A percentile compares a stretch with the other conserved stretches of the same genome.
phyloP scores from a whole-genome alignment of 768 basidiomycete genomes.

The Pleurotus sapidus region DNA sequence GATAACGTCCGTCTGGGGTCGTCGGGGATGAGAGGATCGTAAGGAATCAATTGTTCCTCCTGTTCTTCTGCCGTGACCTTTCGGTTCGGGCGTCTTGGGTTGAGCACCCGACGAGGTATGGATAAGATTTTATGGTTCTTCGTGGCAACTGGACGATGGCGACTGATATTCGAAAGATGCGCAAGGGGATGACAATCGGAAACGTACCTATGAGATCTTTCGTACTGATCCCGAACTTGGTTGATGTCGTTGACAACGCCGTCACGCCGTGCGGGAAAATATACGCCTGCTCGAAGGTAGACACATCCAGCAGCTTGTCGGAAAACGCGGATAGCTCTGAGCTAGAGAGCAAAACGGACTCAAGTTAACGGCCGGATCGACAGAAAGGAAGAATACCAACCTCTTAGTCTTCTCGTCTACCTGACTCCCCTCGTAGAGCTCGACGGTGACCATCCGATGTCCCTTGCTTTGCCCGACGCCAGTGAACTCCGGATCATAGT shows the following conservation, averaged over 20 bases:
- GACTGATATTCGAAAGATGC: background rate
- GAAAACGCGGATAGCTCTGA: slow-evolving; percentile 46
- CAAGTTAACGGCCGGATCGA: background rate
- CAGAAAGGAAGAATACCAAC: slow-evolving; percentile 36
- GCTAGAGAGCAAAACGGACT: slow-evolving; percentile 19
- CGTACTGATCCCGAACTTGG: slow-evolving; percentile 83
- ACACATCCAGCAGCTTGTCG: slow-evolving; percentile 47
- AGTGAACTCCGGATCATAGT: slow-evolving; percentile 60
- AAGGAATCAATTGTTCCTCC: slow-evolving; percentile 84
- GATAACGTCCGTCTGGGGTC: slow-evolving; percentile 59
- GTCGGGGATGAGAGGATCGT: slow-evolving; percentile 75
- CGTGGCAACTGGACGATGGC: slow-evolving; percentile 61
- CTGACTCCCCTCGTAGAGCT: slow-evolving; percentile 79
- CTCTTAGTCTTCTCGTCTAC: slow-evolving; percentile 71
- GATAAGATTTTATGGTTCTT: slow-evolving; percentile 70
- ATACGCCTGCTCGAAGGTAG: slow-evolving; percentile 67
- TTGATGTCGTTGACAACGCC: slow-evolving; percentile 71
- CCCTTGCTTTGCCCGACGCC: slow-evolving; percentile 56
- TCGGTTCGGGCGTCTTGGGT: slow-evolving; percentile 77
- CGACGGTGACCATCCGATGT: slow-evolving; percentile 75
- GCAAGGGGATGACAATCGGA: background rate
- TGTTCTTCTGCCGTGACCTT: slow-evolving; percentile 75
- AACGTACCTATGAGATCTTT: slow-evolving; percentile 82
- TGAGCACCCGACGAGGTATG: slow-evolving; percentile 68
- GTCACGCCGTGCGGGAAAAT: slow-evolving; percentile 67